phyloP scores from a whole-genome alignment of 1,284 basidiomycete species.

The Ustanciosporium gigantosporum region DNA sequence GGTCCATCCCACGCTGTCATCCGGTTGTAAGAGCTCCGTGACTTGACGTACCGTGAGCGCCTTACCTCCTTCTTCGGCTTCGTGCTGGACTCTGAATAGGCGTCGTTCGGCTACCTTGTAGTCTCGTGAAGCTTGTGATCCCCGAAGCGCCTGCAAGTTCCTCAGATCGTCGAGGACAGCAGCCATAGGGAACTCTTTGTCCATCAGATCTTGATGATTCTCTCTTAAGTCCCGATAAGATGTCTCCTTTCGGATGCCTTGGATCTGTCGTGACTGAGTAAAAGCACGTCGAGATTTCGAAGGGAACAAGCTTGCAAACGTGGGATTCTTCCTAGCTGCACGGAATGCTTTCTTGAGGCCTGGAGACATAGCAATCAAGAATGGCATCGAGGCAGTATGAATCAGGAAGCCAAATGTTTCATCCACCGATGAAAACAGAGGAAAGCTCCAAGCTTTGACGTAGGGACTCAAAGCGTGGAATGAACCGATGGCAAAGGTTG shows the following conservation, averaged over 20 bases:
- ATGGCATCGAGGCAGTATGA: conserved; percentile 13
- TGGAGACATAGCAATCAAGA: conserved; percentile 9
- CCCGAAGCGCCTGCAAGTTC: conserved; percentile 18
- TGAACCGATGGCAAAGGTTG: not conserved
- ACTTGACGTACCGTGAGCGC: conserved; percentile 16
- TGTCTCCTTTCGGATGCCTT: too few species aligned
- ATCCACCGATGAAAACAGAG: not conserved
- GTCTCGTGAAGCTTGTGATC: conserved; percentile 3
- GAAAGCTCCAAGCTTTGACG: not conserved
- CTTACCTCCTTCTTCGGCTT: conserved; percentile 7
- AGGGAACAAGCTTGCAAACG: too few species aligned
- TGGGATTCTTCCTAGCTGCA: conserved; percentile 12
- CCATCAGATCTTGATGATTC: conserved; percentile 16
- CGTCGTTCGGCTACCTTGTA: conserved; percentile 27
- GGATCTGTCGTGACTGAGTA: too few species aligned
- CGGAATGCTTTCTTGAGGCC: conserved; percentile 2
- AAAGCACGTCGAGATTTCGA: too few species aligned
- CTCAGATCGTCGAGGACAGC: conserved; percentile 26
- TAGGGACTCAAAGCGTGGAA: not conserved
- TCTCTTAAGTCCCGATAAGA: too few species aligned
- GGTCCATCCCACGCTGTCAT: conserved; percentile 27
- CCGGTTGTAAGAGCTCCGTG: conserved; percentile 9
- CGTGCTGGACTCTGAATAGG: conserved; percentile 29
- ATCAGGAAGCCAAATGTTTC: not conserved
- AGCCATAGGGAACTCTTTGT: conserved; percentile 21